phyloP scores from a whole-genome alignment of 352 stramenopile species.

The Phytophthora rubi region DNA sequence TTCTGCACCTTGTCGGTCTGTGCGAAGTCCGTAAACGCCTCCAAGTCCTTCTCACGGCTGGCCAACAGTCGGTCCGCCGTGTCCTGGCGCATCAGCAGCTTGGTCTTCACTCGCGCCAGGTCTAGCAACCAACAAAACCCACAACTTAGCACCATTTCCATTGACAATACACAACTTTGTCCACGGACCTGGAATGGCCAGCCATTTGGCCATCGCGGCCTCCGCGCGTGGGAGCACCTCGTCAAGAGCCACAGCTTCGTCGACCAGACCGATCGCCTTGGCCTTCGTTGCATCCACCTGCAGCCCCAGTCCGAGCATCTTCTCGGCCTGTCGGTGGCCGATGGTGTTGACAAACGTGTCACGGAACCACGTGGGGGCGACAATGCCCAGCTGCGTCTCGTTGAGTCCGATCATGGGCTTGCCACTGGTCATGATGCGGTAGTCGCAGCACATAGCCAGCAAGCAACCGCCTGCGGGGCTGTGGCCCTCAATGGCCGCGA shows the following conservation, averaged over 20 bases:
- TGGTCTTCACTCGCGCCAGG: constrained; percentile 73
- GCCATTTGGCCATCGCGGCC: constrained; percentile 73
- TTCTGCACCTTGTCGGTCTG: constrained; percentile 88
- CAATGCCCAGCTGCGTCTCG: constrained; percentile 94
- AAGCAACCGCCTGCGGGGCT: constrained; percentile 94
- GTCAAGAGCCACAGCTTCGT: constrained; percentile 78
- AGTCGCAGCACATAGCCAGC: constrained; percentile 95
- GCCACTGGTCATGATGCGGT: constrained; percentile 91
- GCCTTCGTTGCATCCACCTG: constrained; percentile 80
- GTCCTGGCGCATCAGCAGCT: constrained; percentile 78
- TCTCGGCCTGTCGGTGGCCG: constrained; percentile 82
- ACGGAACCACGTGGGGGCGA: constrained; percentile 82
- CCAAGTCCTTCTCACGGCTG: constrained; percentile 63
- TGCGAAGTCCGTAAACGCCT: constrained; percentile 75
- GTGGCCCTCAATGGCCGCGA: constrained; percentile 93
- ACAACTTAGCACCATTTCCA: background rate
- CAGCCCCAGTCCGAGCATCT: constrained; percentile 83
- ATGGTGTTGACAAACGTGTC: constrained; percentile 88
- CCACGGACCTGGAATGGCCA: constrained; percentile 75
- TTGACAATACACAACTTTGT: background rate
- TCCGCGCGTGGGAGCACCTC: constrained; percentile 77
- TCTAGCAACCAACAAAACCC: constrained; percentile 39
- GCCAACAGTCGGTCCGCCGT: constrained; percentile 65
- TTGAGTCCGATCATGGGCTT: constrained; percentile 94
- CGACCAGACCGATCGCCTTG: constrained; percentile 78